Conservation (phyloP, 1,284 basidiomycete genomes). For the Tilletia indica region DNA sequence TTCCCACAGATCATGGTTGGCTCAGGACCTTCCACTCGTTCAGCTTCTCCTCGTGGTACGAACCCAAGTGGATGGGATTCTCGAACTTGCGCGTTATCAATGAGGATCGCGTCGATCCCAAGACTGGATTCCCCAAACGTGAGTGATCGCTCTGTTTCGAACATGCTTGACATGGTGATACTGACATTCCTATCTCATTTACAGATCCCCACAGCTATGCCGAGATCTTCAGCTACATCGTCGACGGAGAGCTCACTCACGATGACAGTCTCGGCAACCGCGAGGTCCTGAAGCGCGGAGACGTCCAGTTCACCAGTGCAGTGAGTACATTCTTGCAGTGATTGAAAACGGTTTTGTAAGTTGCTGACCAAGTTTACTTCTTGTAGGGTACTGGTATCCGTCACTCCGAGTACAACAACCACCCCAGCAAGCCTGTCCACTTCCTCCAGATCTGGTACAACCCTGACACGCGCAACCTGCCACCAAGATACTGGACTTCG, state of each 20-base stretch:
- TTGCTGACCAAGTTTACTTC: background rate
- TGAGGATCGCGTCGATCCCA: constrained; percentile 78
- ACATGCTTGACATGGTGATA: background rate
- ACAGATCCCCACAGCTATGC: constrained; percentile 68
- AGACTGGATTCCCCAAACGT: constrained; percentile 71
- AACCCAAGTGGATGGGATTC: constrained; percentile 61
- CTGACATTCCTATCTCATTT: constrained; percentile 53
- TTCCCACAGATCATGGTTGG: constrained; percentile 73
- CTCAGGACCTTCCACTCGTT: constrained; percentile 64
- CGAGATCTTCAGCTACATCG: constrained; percentile 86
- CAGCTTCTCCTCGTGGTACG: constrained; percentile 74
- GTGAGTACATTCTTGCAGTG: background rate
- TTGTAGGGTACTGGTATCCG: constrained; percentile 81
- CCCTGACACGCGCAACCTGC: constrained; percentile 28
- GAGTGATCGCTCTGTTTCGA: background rate
- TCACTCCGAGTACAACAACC: constrained; percentile 70
- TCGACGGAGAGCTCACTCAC: constrained; percentile 74
- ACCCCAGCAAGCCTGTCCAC: constrained; percentile 58
- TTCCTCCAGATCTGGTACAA: constrained; percentile 49
- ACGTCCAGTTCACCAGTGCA: constrained; percentile 74
- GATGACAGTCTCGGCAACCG: constrained; percentile 78
- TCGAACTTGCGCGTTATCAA: constrained; percentile 67
- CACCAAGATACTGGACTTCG: constrained; percentile 41
- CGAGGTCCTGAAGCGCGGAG: constrained; percentile 81
- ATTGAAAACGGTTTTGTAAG: background rate